Evolutionary conservation across 768 basidiomycete species (phyloP), one percentile per base, ranked within the genome.

Genomic region (Russula compacta): DNA sequence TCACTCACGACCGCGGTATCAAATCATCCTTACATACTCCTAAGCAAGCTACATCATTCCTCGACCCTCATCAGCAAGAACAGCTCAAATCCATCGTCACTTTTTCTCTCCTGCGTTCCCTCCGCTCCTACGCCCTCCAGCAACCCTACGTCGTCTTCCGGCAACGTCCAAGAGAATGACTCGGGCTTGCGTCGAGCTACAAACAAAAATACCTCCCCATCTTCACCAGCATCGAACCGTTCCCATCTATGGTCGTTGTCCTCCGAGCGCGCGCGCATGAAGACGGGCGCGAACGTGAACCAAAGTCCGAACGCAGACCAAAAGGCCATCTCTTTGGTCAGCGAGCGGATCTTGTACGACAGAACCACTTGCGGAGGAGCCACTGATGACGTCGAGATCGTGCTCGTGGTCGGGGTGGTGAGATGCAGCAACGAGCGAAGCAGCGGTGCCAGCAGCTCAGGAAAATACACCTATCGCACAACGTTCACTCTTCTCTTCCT

Each of bases 281-380:
- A 72, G 5, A 86, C 81, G 4, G 84, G 86, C 46, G 72, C 68
- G 62, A 83, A 90, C 21, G 76, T 67, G 71, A 89, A 91, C 87
- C 87, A 92, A 19, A 87, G 71, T 19, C 90, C 90, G 64, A 93
- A 89, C 2, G 85, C 84, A 4, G 78, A 75, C 89, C 90, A 92
- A 71, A 92, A 93, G 0, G 82, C 75, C 0, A 81, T 75, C 69
- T 92, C 91, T 66, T 87, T 89, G 0, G 79, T 61, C 35, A 89
- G 75, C 63, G 85, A 89, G 29, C 90, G 83, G 17, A 88, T 74
- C 71, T 84, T 88, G 76, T 90, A 93, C 0, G 89, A 86, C 38
- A 92, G 81, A 35, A 87, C 70, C 50, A 92, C 68, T 12, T 75
- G 73, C 6, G 69, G 61, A 49, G 33, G 35, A 39, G 58, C 56